Evolutionary conservation across 1,284 basidiomycete species (phyloP), one percentile per base, ranked within the genome.

Genomic region (Rhodotorula sp.): DNA sequence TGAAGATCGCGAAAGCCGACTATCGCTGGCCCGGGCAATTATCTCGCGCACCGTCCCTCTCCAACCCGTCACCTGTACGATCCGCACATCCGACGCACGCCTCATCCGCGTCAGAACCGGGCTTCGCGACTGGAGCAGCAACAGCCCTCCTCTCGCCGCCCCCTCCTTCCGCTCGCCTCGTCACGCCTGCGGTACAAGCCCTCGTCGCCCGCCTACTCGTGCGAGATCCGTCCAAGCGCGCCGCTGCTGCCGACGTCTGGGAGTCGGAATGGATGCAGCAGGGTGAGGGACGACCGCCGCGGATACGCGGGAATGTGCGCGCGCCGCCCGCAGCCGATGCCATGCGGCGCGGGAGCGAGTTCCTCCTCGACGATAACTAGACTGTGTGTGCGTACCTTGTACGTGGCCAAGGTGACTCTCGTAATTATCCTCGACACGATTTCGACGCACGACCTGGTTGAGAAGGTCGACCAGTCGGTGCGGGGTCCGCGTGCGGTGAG

Each of bases 1-100:
- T 91, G 84, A 85, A 87, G 67, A 92, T 94, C 77, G 91, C 91
- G 8, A 87, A 88, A 78, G 90, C 88, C 58, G 88, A 90, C 77
- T 93, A 88, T 80, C 80, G 83, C 55, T 93, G 90, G 90, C 90
- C 89, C 5, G 64, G 57, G 34, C n/a, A 48, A 12, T 23, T 34
- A 7, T n/a, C 48, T 44, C 44, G 48, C 1, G 46, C 27, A 14
- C 25, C 53, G 1, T 64, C 68, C 64, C 48, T 71, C 45, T 64
- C 61, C 14, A 19, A 46, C 14, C 12, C 56, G 2, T 13, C 61
- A 0, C 49, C 41, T 1, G 14, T 23, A 34, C 5, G 7, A 14
- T 42, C 41, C 4, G 44, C 61, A 7, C 53, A 54, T 27, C 27
- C 34, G 27, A 17, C 61, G 23, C 61, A 44, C 41, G 41, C 50